Percentiles rank a stretch among this genome's conserved stretches.
Evolutionary conservation across 176 grass and related monocot species (phyloP).

Genomic region (Bonia amplexicaulis): DNA sequence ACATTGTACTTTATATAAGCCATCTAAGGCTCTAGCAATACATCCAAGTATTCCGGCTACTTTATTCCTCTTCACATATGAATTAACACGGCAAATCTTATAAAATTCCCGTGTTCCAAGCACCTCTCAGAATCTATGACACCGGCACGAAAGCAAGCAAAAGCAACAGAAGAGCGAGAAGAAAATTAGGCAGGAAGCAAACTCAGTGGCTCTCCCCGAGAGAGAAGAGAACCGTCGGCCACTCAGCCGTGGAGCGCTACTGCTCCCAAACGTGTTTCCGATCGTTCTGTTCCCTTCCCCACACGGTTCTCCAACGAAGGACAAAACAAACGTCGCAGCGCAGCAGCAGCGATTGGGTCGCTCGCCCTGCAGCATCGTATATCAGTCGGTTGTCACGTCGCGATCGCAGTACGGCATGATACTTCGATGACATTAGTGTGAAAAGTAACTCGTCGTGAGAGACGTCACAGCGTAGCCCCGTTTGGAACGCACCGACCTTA

Average conservation of each 20-base stretch:
- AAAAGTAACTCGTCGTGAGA: not conserved
- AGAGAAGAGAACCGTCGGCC: not conserved
- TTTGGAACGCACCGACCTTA: not conserved
- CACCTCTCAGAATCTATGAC: too few species aligned
- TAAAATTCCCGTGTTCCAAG: too few species aligned
- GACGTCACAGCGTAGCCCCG: not conserved
- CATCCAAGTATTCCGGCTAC: too few species aligned
- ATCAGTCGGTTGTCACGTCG: conserved; percentile 15
- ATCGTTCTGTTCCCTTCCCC: not conserved
- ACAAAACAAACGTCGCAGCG: not conserved
- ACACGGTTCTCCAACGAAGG: not conserved
- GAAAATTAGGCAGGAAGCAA: conserved; percentile 7
- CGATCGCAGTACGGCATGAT: not conserved
- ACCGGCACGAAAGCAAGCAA: not conserved
- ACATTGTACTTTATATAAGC: too few species aligned
- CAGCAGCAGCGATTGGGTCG: not conserved
- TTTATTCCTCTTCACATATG: too few species aligned
- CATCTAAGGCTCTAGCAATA: too few species aligned
- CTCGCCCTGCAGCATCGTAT: not conserved
- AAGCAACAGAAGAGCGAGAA: too few species aligned
- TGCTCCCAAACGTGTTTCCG: not conserved
- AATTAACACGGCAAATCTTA: too few species aligned
- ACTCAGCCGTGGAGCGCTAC: not conserved
- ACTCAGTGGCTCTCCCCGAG: not conserved
- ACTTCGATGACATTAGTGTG: not conserved